These are phyloP conservation scores for Trypanosoma platydactyli DNA, from an alignment of 208 protist genomes.

Conservation along the genomic window DNA sequence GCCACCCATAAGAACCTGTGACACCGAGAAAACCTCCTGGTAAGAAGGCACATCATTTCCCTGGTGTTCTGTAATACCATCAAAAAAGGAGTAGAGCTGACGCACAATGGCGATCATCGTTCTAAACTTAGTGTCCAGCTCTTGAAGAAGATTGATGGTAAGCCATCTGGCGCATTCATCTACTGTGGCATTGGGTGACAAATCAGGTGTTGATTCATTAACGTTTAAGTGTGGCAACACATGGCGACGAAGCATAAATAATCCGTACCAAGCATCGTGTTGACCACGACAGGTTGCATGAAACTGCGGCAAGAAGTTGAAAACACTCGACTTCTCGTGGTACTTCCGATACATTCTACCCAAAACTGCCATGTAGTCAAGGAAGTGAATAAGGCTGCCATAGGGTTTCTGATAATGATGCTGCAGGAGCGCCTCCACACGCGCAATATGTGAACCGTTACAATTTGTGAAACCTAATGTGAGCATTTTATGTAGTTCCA, in stretches of 20 bases:
- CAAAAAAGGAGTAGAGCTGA: constrained; percentile 95
- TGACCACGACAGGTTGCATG: constrained; percentile 61
- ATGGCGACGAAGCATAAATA: constrained; percentile 88
- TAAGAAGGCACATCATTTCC: constrained; percentile 95
- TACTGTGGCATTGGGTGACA: constrained; percentile 49
- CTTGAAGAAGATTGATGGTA: constrained; percentile 50
- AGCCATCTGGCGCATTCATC: constrained; percentile 59
- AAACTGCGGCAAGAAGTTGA: constrained; percentile 83
- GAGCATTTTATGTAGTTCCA: constrained; percentile 71
- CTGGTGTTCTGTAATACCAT: constrained; percentile 88
- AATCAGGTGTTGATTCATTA: constrained; percentile 60
- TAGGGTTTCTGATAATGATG: constrained; percentile 85
- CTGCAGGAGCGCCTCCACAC: constrained; percentile 88
- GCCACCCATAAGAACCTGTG: constrained; percentile 90
- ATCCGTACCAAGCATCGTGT: constrained; percentile 89
- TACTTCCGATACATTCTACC: constrained; percentile 84
- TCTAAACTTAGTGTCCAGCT: constrained; percentile 95
- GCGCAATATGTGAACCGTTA: constrained; percentile 49
- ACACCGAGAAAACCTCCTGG: constrained; percentile 97
- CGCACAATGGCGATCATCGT: constrained; percentile 94
- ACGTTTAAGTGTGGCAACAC: constrained; percentile 89
- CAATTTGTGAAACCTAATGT: constrained; percentile 56
- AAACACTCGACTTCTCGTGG: constrained; percentile 61
- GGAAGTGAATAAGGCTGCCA: constrained; percentile 58
- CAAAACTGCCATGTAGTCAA: constrained; percentile 79